Evolutionary conservation across 2,329 filamentous ascomycete genomes (phyloP), one percentile per base, ranked within the genome.

Genomic region (Acrocalymma vagum): DNA sequence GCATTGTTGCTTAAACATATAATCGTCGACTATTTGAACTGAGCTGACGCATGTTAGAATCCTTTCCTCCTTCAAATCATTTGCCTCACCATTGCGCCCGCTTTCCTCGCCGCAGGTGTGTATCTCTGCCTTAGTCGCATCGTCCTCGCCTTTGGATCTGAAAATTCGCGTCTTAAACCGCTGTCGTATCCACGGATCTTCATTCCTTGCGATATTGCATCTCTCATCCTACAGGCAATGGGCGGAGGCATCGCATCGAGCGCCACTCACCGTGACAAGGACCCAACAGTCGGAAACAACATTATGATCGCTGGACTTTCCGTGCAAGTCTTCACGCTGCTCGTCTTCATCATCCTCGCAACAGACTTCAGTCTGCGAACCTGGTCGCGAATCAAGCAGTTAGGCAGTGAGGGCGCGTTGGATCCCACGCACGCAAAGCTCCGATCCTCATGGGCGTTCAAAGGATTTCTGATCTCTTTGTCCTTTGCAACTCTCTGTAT

Each of bases 31-130:
- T 9, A n/a, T 4, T 17, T 34, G 5, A 16, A 18, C n/a, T 34
- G 15, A 38, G 14, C 5, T n/a, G 28, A 21, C 9, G n/a, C 11
- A 9, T 16, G 62, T 31, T 78, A 84, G 58, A 59, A 60, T 9
- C 81, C 77, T 6, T 88, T 88, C 60, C 76, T 87, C 61, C 76
- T 86, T n/a, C 82, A 88, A 60, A 85, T 86, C 49, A 78, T 80
- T 45, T 84, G 81, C 64, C 73, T 87, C 34, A 81, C 78, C 52
- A 77, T 78, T 29, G 76, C 71, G 0, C 63, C 63, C 8, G 79
- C 81, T 38, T 83, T 81, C 63, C 76, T 79, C 55, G 76, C 81
- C 18, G 85, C 84, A 0, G 82, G 82, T 43, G 83, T 88, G 58
- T 88, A 88, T 62, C 78, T 87, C 38, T 85, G 81, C 20, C 74